Conservation (phyloP, 768 basidiomycete species). For the Ramaria sp. region DNA sequence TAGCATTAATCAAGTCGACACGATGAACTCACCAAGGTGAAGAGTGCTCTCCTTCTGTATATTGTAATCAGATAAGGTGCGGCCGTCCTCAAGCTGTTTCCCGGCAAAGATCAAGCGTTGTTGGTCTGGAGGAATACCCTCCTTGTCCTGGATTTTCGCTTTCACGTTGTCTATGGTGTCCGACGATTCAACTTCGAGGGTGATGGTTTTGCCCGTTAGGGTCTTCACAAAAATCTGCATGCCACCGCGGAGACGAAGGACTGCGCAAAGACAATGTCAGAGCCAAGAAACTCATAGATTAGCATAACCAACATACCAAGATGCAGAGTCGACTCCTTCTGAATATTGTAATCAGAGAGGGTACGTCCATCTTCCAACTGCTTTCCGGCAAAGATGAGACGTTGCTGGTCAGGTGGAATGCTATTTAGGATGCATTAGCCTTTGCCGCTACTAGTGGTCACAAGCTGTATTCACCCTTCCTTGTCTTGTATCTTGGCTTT, state of each 20-base stretch:
- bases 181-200: constrained; percentile 74
- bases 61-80: constrained; percentile 82
- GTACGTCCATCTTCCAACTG: too few relatives aligned
- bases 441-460: constrained; percentile 49
- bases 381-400: too few relatives aligned
- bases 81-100: constrained; percentile 91
- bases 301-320: too few relatives aligned
- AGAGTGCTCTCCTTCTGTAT: constrained; percentile 96
- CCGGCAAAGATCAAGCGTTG: constrained; percentile 96
- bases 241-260: neutral
- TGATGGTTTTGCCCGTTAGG: constrained; percentile 83
- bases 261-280: too few relatives aligned
- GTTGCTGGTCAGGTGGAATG: too few relatives aligned
- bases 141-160: constrained; percentile 81
- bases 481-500: constrained; percentile 83
- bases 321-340: too few relatives aligned
- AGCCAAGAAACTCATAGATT: too few relatives aligned
- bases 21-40: constrained; percentile 36
- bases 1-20: neutral
- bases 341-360: too few relatives aligned
- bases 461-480: constrained; percentile 62
- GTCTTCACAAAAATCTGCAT: constrained; percentile 91
- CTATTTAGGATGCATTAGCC: neutral
- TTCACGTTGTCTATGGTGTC: constrained; percentile 72
- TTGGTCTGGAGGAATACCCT: constrained; percentile 80